phyloP scores from a whole-genome alignment of 139 green algal genomes.

The Chlorella vulgaris region DNA sequence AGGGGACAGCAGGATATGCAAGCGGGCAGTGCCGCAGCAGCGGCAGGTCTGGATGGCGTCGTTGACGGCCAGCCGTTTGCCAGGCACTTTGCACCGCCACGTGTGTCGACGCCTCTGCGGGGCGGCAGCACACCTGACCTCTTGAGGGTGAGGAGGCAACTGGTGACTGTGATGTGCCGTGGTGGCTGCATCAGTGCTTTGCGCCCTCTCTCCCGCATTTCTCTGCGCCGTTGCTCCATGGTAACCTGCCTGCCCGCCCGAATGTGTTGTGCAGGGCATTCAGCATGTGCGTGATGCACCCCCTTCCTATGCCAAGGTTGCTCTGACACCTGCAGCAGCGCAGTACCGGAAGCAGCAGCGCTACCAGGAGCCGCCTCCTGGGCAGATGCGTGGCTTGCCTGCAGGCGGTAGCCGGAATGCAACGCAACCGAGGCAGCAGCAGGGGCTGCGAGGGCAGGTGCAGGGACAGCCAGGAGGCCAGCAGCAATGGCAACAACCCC shows the following conservation, averaged over 20 bases:
- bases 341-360: not conserved
- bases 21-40: not conserved
- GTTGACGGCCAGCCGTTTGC: not conserved
- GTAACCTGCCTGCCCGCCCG: too few relatives aligned
- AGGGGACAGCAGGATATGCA: not conserved
- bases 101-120: not conserved
- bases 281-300: not conserved
- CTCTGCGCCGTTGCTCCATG: too few relatives aligned
- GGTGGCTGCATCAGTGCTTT: not conserved
- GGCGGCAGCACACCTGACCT: not conserved
- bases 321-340: not conserved
- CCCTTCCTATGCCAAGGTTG: not conserved
- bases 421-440: not conserved
- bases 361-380: not conserved
- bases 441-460: not conserved
- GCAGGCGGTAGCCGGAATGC: not conserved
- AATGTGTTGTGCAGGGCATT: constrained; percentile 9
- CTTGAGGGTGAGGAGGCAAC: not conserved
- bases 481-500: not conserved
- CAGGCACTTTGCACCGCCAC: constrained; percentile 5
- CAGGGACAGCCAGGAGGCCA: not conserved
- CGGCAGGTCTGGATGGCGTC: not conserved
- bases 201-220: not conserved
- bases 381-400: not conserved
- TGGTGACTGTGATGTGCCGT: too few relatives aligned